phyloP scores from a whole-genome alignment of 1,284 basidiomycete species.

The Puccinia horiana region DNA sequence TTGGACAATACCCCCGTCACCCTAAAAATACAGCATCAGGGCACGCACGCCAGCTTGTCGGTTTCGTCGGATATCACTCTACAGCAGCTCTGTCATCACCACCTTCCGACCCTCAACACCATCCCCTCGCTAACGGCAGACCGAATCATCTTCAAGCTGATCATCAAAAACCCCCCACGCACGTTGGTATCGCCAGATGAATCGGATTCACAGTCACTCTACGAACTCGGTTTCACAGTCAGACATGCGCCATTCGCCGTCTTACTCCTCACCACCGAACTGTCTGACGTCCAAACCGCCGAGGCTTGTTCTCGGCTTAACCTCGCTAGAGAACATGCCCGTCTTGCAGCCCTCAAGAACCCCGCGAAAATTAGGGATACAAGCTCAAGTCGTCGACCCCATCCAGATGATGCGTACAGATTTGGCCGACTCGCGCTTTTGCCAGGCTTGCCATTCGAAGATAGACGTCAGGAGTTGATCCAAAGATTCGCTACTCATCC shows the following conservation, averaged over 20 bases:
- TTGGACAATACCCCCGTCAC: slow-evolving; percentile 86
- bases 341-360: slow-evolving; percentile 7
- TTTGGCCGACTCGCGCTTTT: neutral
- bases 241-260: neutral
- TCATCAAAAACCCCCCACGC: slow-evolving; percentile 1
- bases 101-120: neutral
- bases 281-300: neutral
- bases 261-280: slow-evolving; percentile 5
- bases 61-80: neutral
- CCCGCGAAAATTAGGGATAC: slow-evolving; percentile 8
- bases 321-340: neutral
- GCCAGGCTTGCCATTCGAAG: slow-evolving; percentile 14
- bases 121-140: neutral
- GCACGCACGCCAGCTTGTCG: neutral
- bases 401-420: neutral
- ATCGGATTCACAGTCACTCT: neutral
- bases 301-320: neutral
- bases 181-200: slow-evolving; percentile 13
- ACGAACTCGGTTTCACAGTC: slow-evolving; percentile 9
- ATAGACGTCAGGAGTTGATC: slow-evolving; percentile 2
- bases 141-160: slow-evolving; percentile 18
- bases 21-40: neutral
- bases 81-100: slow-evolving; percentile 20
- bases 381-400: neutral
- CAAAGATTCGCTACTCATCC: slow-evolving; percentile 17